Evolutionary conservation across 352 stramenopile genomes (phyloP), one percentile per base, ranked within the genome.

Genomic region (Phytophthora citricola): DNA sequence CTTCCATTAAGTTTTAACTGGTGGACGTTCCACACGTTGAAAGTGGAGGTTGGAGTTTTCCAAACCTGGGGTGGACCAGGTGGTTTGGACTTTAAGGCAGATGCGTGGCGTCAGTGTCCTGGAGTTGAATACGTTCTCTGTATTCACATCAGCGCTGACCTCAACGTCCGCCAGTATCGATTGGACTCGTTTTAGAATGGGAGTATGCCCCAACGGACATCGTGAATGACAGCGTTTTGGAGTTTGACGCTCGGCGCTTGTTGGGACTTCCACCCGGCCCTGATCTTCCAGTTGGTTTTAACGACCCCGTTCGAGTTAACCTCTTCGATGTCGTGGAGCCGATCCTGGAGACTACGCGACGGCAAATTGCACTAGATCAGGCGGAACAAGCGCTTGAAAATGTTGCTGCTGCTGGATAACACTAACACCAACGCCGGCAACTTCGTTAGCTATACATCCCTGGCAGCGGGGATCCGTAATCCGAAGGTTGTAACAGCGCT

Each of bases 101-200:
- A 36, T 45, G 40, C 32, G 54, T 63, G 55, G 40, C 55, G 32
- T 6, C 55, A 54, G 45, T 54, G 14, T 15, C 32, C 55, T 8
- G 43, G 31, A 11, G 55, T 63, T 32, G 20, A 53, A 32, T 63
- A 63, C 20, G 20, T 55, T 48, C 55, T 63, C 32, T 54, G 43
- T 46, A 29, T 48, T 43, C 34, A 20, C 31, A 4, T 63, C 4
- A 55, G 31, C 32, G 1, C 24, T 26, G 24, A 26, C 24, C 24
- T 54, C 4, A 7, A 8, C 22, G 17, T 47, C 39, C 34, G 43
- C n/a, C 31, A 63, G 44, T 63, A 49, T 26, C 55, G 54, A 7
- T 54, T 62, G 54, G 54, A 62, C 31, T 53, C 43, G 12, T 40
- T 63, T 46, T 32, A 55, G 44, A 32, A 63, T 24, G 55, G 17